Conservation (phyloP, 2,329 filamentous ascomycete species). For the Cercospora berteroae region DNA sequence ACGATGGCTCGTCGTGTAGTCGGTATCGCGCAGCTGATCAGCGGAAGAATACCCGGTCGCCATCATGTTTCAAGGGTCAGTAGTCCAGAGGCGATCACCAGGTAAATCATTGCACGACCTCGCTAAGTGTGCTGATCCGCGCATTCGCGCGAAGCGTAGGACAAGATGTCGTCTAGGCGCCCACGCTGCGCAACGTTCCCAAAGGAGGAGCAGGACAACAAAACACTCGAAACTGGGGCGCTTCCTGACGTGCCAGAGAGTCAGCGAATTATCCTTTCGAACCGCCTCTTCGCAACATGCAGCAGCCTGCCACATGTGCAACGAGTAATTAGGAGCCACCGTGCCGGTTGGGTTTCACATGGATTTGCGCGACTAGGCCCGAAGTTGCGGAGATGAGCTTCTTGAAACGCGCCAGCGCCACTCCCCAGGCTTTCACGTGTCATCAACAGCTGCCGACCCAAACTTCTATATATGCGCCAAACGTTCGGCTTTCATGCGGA, state of each 20-base stretch:
- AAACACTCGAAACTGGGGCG: neutral
- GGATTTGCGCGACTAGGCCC: conserved; percentile 6
- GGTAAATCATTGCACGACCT: conserved; percentile 10
- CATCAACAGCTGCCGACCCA: neutral
- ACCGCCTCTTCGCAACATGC: neutral
- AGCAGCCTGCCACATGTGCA: neutral
- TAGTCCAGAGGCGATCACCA: neutral
- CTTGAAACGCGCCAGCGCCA: neutral
- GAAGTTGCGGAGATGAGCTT: conserved; percentile 17
- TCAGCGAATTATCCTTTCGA: neutral
- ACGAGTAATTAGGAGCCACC: neutral
- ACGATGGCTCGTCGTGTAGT: conserved; percentile 29
- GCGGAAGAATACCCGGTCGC: conserved; percentile 26
- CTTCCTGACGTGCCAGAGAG: neutral
- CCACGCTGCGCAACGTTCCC: neutral
- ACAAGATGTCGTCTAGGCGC: neutral
- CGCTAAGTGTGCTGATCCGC: conserved; percentile 12
- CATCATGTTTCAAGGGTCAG: conserved; percentile 23
- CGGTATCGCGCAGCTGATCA: conserved; percentile 23
- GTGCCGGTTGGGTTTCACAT: conserved; percentile 5
- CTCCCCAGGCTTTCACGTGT: conserved; percentile 2
- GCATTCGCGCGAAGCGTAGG: conserved; percentile 1
- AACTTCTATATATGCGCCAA: neutral
- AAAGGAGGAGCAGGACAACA: neutral
- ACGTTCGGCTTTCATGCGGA: neutral